phyloP scores from a whole-genome alignment of 306 rosid genomes.

The Rosa multiflora region DNA sequence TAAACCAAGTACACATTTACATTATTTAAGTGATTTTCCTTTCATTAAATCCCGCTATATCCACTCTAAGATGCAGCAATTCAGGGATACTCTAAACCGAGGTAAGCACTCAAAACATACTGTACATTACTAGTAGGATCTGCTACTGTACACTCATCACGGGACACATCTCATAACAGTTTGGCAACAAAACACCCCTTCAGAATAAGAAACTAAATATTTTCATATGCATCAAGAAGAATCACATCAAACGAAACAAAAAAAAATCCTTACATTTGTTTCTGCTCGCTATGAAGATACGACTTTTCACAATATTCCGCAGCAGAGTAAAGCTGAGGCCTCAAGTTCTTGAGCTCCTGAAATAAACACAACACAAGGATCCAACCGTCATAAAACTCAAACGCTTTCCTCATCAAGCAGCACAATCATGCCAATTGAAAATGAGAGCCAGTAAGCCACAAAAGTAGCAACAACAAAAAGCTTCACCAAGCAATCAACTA shows the following conservation, averaged over 20 bases:
- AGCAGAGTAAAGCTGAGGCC: conserved; percentile 96
- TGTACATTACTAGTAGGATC: not conserved
- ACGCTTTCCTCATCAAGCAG: conserved; percentile 1
- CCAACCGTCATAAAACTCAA: conserved; percentile 11
- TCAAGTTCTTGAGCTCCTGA: conserved; percentile 92
- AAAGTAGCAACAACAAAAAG: not conserved
- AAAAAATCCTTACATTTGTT: conserved; percentile 63
- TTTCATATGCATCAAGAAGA: not conserved
- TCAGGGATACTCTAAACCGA: not conserved
- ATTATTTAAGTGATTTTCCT: not conserved
- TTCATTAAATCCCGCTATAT: not conserved
- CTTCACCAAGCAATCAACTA: not conserved
- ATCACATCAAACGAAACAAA: not conserved
- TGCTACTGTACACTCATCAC: not conserved
- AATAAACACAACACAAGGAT: conserved; percentile 29
- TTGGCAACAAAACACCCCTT: not conserved
- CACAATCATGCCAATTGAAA: conserved; percentile 15
- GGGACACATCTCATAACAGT: not conserved
- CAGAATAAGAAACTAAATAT: not conserved
- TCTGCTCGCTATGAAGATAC: conserved; percentile 73
- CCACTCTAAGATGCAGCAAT: not conserved
- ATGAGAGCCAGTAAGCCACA: not conserved
- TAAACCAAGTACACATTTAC: not conserved
- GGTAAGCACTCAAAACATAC: not conserved
- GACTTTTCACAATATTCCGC: conserved; percentile 92